A percentile compares a stretch with the other conserved stretches of the same genome.
These are phyloP conservation scores for Eucalyptus guilfoylei DNA, from an alignment of 345 rosid genomes.

Conservation along the genomic window DNA sequence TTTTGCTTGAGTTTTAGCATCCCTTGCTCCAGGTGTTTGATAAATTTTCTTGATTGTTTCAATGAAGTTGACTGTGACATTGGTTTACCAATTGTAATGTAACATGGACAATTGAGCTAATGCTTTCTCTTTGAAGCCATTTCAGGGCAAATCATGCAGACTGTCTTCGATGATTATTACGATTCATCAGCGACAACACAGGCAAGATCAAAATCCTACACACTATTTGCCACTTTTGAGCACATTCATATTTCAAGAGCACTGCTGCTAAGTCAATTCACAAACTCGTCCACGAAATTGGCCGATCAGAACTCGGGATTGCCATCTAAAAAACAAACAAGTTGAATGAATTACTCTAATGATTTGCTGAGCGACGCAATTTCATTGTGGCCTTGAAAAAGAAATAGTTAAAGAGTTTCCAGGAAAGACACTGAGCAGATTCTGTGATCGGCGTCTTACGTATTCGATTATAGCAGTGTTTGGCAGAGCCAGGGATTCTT, in stretches of 20 bases:
- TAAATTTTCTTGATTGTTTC: not conserved
- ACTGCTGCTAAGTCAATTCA: not conserved
- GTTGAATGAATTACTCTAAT: not conserved
- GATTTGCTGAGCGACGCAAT: not conserved
- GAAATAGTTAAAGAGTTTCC: not conserved
- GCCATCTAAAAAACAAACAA: not conserved
- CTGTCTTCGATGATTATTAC: not conserved
- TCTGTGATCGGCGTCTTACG: not conserved
- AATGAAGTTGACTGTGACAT: not conserved
- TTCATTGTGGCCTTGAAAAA: not conserved
- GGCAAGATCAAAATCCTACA: not conserved
- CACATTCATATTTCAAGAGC: not conserved
- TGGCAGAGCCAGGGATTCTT: conserved; percentile 33
- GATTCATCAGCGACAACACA: not conserved
- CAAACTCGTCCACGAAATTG: conserved; percentile 23
- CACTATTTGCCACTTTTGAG: not conserved
- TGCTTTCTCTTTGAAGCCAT: not conserved
- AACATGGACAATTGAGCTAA: not conserved
- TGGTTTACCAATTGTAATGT: not conserved
- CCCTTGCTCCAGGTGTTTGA: not conserved
- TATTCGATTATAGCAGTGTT: conserved; percentile 39
- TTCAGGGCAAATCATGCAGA: not conserved
- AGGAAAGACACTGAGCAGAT: not conserved
- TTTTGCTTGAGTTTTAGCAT: not conserved
- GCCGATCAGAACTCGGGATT: not conserved